Base-by-base conservation (phyloP, 2,329 filamentous ascomycete genomes). In the Colletotrichum navitas region DNA sequence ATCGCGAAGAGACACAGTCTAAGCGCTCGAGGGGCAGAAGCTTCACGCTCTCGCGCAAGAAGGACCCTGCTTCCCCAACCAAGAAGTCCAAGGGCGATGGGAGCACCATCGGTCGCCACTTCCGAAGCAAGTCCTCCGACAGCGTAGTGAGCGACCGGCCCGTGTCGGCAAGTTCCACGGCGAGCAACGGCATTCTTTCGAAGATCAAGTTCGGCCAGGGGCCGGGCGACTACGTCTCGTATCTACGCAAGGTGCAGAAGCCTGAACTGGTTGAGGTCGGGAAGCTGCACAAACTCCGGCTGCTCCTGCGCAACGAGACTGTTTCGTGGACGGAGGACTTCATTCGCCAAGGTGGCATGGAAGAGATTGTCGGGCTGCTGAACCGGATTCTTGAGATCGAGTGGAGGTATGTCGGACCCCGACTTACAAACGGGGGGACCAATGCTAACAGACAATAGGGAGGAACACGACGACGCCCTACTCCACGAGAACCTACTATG, bases 301-400 rank as follows among this genome's bases (percentile, higher is more conserved):
- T 98, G 26, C 83, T 98, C 63, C 86, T 99, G 64, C 91, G 96
- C 24, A 98, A 98, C 78, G 96, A 99, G 84, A 97, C 95, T 0
- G 94, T 99, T 7, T 90, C 92, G 16, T 99, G 96, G 96, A 97
- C 97, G 3, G 94, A 98, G 79, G 89, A 91, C 16, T 99, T 98
- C 79, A 94, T 98, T 76, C 88, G 90, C 51, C 91, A 95, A 74
- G 94, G 94, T 21, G 96, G 96, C 26, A 97, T 98, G 94, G 89
- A 92, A 75, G 94, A 98, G 80, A 93, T 98, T 74, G 92, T 98
- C 45, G 90, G 89, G 49, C 84, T 98, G 66, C 85, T 98, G 59
- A 92, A 97, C 80, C 90, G 95, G n/a, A 97, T 95, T 76, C 94
- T 98, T 88, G 92, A 92, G 63, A 91, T 99, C 43, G 96, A 98